phyloP scores from a whole-genome alignment of 352 stramenopile species.

The Chrysophaeum taylorii region DNA sequence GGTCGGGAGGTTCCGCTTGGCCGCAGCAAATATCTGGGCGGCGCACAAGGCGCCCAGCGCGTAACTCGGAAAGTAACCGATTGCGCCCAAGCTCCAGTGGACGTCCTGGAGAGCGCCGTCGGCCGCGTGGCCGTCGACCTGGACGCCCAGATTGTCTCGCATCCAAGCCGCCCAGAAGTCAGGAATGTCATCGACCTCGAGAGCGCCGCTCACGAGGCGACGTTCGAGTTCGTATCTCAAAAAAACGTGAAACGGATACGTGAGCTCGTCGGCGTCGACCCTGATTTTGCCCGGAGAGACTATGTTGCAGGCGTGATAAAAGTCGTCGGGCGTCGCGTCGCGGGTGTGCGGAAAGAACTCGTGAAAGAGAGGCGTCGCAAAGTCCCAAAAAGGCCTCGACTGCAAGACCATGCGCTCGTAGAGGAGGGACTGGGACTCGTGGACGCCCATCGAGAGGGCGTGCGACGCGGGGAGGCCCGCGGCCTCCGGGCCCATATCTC shows the following conservation, averaged over 20 bases:
- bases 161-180: slow-evolving; percentile 47
- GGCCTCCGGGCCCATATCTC: background rate
- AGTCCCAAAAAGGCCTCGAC: slow-evolving; percentile 43
- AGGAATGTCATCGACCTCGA: slow-evolving; percentile 46
- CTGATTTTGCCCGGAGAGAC: slow-evolving; percentile 45
- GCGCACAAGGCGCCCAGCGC: slow-evolving; percentile 49
- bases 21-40: slow-evolving; percentile 47
- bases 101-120: slow-evolving; percentile 49
- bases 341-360: slow-evolving; percentile 32
- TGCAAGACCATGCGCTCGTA: slow-evolving; percentile 54
- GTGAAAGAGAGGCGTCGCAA: slow-evolving; percentile 32
- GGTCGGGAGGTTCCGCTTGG: slow-evolving; percentile 38
- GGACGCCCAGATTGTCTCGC: slow-evolving; percentile 42
- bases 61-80: slow-evolving; percentile 64
- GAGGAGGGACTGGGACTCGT: slow-evolving; percentile 57
- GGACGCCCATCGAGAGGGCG: slow-evolving; percentile 47
- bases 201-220: slow-evolving; percentile 40
- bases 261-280: slow-evolving; percentile 61
- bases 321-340: slow-evolving; percentile 33
- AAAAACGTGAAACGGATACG: slow-evolving; percentile 54
- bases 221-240: slow-evolving; percentile 54
- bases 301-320: slow-evolving; percentile 50
- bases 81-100: slow-evolving; percentile 49
- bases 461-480: slow-evolving; percentile 33
- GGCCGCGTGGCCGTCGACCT: slow-evolving; percentile 41